Base-by-base conservation (phyloP, 2,329 filamentous ascomycete species). In the Cladophialophora psammophila region DNA sequence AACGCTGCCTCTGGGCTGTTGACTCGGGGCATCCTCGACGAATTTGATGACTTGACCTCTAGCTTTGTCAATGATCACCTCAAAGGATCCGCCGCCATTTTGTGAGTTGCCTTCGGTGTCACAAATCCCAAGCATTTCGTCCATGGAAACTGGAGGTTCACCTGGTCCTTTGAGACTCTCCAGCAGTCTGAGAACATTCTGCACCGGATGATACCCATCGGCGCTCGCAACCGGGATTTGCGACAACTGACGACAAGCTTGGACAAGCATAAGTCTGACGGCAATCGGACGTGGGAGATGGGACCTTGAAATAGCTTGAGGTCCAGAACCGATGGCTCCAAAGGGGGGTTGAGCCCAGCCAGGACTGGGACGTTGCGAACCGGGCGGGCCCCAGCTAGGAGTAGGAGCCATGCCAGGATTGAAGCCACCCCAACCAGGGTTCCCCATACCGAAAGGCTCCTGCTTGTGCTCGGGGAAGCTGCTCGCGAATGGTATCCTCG, bases 81-180 rank as follows among this genome's bases (percentile, higher is more conserved):
- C 88, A 75, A 99, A 96, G 32, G 86, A 90, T n/a, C 95, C 95
- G 53, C 94, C 94, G 54, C 95, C 95, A 74, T 98, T 98, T 66
- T 90, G 88, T 1, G 82, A 77, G 74, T 91, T 96, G 65, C 95
- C 95, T 76, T 97, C 92, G 0, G 94, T 97, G 74, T 98, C 94
- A 77, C 92, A 95, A 66, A 96, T 90, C 65, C 91, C 88, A 45
- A 94, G 84, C 73, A 98, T 84, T 74, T 97, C 94, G 32, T 83
- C 84, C 75, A 82, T 88, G 78, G 71, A 83, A 77, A 82, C 87
- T 73, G 81, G 76, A 32, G 84, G 78, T 65, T 90, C 86, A 62
- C 83, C 83, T n/a, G 85, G 80, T 38, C 81, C 81, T 62, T 89
- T 88, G 35, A 91, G 83, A 63, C 87, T 85, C 9, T 90, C 86